A percentile compares a stretch with the other conserved stretches of the same genome.
Evolutionary conservation across 225 moss, liverwort and hornwort species (phyloP).

Genomic region (Rhytidiadelphus loreus): DNA sequence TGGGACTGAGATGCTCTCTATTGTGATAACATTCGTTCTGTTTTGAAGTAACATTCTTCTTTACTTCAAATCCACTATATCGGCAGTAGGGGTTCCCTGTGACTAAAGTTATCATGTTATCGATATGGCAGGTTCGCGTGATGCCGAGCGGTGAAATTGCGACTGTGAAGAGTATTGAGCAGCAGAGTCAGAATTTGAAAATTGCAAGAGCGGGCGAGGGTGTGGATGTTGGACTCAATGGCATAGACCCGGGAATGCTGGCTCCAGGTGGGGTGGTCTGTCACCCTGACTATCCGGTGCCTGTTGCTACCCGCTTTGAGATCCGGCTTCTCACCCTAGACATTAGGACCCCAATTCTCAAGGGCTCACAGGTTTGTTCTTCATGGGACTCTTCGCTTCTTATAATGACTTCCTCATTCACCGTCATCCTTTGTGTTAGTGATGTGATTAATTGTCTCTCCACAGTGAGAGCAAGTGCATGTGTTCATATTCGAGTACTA

Average conservation of each 20-base stretch:
- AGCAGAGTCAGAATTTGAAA: constrained; percentile 42
- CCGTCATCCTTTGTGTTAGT: background rate
- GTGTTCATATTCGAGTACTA: background rate
- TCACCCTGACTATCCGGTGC: constrained; percentile 88
- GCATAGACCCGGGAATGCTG: constrained; percentile 65
- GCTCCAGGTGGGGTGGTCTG: constrained; percentile 72
- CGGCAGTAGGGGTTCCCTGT: background rate
- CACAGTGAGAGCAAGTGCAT: background rate
- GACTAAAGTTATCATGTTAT: background rate
- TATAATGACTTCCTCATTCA: background rate
- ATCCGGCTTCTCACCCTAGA: constrained; percentile 70
- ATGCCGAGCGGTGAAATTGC: constrained; percentile 77
- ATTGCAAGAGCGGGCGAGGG: constrained; percentile 79
- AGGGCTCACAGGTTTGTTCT: constrained; percentile 65
- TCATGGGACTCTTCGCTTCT: background rate
- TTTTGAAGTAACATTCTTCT: background rate
- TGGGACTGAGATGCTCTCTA: background rate
- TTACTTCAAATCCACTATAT: background rate
- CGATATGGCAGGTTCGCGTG: constrained; percentile 63
- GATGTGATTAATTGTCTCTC: background rate
- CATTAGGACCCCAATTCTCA: constrained; percentile 65
- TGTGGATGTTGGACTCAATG: constrained; percentile 80
- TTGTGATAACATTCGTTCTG: background rate
- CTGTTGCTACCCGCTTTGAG: constrained; percentile 72
- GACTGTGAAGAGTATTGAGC: constrained; percentile 68